Evolutionary conservation across 2,329 filamentous ascomycete genomes (phyloP).

Genomic region (Metarhizium rileyi): DNA sequence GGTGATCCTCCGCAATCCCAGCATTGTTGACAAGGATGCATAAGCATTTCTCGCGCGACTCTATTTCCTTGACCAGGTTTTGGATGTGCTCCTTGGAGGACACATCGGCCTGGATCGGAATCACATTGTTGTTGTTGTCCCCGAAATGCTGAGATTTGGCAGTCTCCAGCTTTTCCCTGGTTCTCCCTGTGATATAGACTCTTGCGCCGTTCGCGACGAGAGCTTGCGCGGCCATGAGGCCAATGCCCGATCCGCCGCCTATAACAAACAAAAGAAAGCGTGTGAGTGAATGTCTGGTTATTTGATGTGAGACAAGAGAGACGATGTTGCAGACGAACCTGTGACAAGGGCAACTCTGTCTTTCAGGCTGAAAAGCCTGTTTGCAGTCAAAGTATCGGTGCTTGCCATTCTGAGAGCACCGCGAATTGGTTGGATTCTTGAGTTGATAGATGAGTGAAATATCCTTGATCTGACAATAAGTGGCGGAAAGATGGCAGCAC

Average conservation of each 20-base stretch:
- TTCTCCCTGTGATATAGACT: constrained; percentile 62
- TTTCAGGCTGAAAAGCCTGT: constrained; percentile 31
- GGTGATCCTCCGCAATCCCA: constrained; percentile 47
- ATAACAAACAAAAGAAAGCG: too few relatives aligned
- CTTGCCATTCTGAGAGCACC: constrained; percentile 4
- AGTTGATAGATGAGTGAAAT: not conserved
- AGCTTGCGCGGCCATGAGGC: constrained; percentile 58
- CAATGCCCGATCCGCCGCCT: constrained; percentile 52
- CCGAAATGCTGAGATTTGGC: constrained; percentile 49
- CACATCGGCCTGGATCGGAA: constrained; percentile 52
- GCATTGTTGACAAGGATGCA: constrained; percentile 62
- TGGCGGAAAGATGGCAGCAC: not conserved
- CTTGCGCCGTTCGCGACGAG: constrained; percentile 58
- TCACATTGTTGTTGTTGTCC: constrained; percentile 43
- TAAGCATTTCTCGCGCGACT: constrained; percentile 44
- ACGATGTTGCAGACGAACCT: constrained; percentile 17
- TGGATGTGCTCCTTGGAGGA: constrained; percentile 50
- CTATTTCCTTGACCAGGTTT: constrained; percentile 47
- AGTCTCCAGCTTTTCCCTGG: constrained; percentile 50
- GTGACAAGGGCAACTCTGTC: constrained; percentile 36
- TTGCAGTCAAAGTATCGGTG: constrained; percentile 21
- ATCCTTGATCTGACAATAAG: not conserved
- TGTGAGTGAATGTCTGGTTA: too few relatives aligned
- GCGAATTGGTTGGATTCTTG: not conserved
- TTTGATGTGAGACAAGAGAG: too few relatives aligned